phyloP scores from a whole-genome alignment of 306 rosid genomes.

The Betula pendula region DNA sequence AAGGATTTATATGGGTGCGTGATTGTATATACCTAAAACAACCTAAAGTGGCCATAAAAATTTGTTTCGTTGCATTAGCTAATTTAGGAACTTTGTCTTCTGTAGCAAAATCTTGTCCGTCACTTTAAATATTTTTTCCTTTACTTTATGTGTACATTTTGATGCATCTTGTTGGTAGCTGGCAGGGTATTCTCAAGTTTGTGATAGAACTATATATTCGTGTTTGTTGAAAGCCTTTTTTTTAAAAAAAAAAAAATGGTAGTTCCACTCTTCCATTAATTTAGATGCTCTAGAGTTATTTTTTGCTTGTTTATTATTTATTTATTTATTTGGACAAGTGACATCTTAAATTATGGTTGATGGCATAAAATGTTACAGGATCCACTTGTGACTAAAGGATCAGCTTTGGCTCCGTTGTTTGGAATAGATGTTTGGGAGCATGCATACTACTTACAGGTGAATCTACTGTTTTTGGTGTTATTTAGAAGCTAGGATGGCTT shows the following conservation, averaged over 20 bases:
- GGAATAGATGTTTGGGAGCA: slow-evolving; percentile 49
- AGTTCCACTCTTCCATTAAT: not conserved
- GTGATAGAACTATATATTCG: not conserved
- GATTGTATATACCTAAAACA: too few species aligned
- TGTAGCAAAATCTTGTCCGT: too few species aligned
- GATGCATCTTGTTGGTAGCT: not conserved
- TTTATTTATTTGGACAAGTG: not conserved
- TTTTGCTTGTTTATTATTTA: not conserved
- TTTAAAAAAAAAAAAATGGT: too few species aligned
- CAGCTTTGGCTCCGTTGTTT: slow-evolving; percentile 37
- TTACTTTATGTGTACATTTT: too few species aligned
- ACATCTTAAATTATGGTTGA: not conserved
- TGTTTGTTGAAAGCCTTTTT: slow-evolving; percentile 6
- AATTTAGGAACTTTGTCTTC: too few species aligned
- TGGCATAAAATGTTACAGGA: slow-evolving; percentile 29
- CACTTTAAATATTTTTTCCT: too few species aligned
- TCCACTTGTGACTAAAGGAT: slow-evolving; percentile 39
- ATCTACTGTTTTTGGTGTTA: not conserved
- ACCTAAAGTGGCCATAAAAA: too few species aligned
- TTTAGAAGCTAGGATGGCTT: not conserved
- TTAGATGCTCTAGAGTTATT: not conserved
- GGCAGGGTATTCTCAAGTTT: not conserved
- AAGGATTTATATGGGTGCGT: not conserved
- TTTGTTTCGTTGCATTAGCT: too few species aligned
- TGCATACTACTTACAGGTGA: slow-evolving; percentile 43